Percentiles rank a stretch among this genome's conserved stretches.
Conservation (phyloP, 257 asterid species). For the Rubia yunnanensis region DNA sequence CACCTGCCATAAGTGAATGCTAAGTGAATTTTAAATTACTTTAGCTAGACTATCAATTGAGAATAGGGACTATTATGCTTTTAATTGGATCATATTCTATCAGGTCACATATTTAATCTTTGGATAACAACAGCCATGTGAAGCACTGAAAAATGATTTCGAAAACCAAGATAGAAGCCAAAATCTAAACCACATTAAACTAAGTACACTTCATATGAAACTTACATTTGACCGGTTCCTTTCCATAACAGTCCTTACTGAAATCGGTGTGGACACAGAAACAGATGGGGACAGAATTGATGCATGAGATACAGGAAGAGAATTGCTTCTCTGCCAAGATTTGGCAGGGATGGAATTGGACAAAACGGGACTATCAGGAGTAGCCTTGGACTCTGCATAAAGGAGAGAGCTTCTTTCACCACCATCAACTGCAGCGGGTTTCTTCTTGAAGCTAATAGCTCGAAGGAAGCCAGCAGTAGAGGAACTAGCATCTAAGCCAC, state of each 20-base stretch:
- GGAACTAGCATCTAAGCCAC: conserved; percentile 25
- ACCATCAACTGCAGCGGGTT: conserved; percentile 26
- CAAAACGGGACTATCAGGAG: conserved; percentile 45
- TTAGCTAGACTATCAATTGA: background rate
- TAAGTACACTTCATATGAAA: conserved; percentile 8
- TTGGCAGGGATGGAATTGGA: conserved; percentile 24
- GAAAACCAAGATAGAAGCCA: background rate
- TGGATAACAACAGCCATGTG: too few species aligned
- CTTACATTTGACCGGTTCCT: conserved; percentile 49
- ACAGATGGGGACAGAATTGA: conserved; percentile 45
- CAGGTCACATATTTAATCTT: background rate
- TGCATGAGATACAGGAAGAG: conserved; percentile 77
- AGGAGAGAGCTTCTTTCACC: conserved; percentile 71
- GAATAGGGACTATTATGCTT: background rate
- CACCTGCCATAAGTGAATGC: conserved; percentile 29
- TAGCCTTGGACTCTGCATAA: conserved; percentile 35
- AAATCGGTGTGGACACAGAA: conserved; percentile 32
- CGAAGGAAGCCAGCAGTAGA: conserved; percentile 49
- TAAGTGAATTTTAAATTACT: background rate
- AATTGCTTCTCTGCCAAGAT: conserved; percentile 56
- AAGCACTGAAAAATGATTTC: background rate
- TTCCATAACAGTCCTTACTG: conserved; percentile 43
- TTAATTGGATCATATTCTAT: background rate
- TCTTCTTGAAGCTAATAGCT: conserved; percentile 65
- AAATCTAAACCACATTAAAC: conserved; percentile 1